Conservation (phyloP, 1,284 basidiomycete species). For the Dichomitus squalens region DNA sequence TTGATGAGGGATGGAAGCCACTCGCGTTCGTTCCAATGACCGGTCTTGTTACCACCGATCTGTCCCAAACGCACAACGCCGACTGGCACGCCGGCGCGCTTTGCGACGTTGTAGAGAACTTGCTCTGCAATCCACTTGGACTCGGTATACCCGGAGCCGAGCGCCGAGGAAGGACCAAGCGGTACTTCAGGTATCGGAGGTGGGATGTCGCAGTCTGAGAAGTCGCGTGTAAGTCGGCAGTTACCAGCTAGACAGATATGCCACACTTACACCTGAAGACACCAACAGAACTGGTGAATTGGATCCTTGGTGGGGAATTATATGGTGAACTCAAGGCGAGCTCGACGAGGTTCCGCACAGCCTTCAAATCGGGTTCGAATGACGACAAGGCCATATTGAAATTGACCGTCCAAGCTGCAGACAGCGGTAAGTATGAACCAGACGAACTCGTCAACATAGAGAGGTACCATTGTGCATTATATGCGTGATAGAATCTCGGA, state of each 20-base stretch:
- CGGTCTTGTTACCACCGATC: constrained; percentile 40
- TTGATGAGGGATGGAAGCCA: constrained; percentile 48
- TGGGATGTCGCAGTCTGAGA: constrained; percentile 18
- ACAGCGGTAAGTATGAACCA: background rate
- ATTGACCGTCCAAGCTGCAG: background rate
- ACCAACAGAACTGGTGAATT: constrained; percentile 38
- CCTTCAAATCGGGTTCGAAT: constrained; percentile 37
- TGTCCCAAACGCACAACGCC: constrained; percentile 46
- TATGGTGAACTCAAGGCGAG: constrained; percentile 20
- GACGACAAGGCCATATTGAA: constrained; percentile 12
- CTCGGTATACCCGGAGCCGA: constrained; percentile 42
- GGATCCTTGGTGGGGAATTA: too few species aligned
- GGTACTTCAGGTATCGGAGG: constrained; percentile 17
- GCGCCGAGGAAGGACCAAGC: constrained; percentile 27
- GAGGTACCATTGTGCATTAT: constrained; percentile 30
- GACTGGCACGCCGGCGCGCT: constrained; percentile 29
- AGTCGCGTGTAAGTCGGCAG: background rate
- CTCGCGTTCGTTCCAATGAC: constrained; percentile 46
- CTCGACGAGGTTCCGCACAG: constrained; percentile 41
- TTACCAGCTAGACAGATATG: too few species aligned
- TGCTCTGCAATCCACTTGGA: constrained; percentile 45
- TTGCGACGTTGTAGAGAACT: constrained; percentile 26
- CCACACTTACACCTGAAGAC: constrained; percentile 33
- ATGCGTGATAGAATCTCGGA: constrained; percentile 24
- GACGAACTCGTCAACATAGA: background rate